Percentiles rank a stretch among this genome's conserved stretches.
These are phyloP conservation scores for Phytophthora chlamydospora DNA, from an alignment of 352 stramenopile species.

Conservation along the genomic window DNA sequence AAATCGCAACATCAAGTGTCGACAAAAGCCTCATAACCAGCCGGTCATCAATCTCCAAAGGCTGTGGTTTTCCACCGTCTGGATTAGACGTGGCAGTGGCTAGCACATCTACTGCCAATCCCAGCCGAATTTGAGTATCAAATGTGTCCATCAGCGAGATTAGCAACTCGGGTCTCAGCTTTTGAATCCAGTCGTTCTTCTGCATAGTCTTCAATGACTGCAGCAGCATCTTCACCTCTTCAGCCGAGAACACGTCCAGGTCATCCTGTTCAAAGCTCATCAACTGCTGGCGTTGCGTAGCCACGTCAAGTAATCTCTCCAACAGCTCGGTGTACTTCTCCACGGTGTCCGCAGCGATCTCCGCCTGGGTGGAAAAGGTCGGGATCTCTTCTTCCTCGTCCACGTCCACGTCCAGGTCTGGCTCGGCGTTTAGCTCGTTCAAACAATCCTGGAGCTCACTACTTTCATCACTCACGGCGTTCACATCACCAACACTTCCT, in stretches of 20 bases:
- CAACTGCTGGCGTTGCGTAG: slow-evolving; percentile 41
- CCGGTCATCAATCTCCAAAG: slow-evolving; percentile 16
- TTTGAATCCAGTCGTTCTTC: slow-evolving; percentile 65
- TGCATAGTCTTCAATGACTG: slow-evolving; percentile 74
- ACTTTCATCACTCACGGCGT: slow-evolving; percentile 17
- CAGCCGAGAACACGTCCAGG: slow-evolving; percentile 48
- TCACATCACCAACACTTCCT: neutral
- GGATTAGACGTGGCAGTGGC: slow-evolving; percentile 40
- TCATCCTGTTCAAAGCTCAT: slow-evolving; percentile 34
- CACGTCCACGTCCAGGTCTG: slow-evolving; percentile 15
- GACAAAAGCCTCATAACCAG: slow-evolving; percentile 22
- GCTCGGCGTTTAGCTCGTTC: slow-evolving; percentile 27
- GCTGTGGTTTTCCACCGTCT: slow-evolving; percentile 6
- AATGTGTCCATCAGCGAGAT: slow-evolving; percentile 59
- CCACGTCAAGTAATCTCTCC: slow-evolving; percentile 43
- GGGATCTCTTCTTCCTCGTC: slow-evolving; percentile 32
- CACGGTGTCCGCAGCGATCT: slow-evolving; percentile 59
- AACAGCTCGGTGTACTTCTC: slow-evolving; percentile 74
- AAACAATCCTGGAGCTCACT: slow-evolving; percentile 24
- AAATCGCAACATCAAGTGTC: slow-evolving; percentile 75
- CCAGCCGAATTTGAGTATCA: slow-evolving; percentile 70
- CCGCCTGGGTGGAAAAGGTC: slow-evolving; percentile 54
- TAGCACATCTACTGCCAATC: slow-evolving; percentile 67
- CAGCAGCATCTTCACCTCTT: slow-evolving; percentile 68
- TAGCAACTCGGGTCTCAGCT: slow-evolving; percentile 60